Evolutionary conservation across 1,139 yeast species (phyloP).

Genomic region (Pneumocystis oryctolagi): DNA sequence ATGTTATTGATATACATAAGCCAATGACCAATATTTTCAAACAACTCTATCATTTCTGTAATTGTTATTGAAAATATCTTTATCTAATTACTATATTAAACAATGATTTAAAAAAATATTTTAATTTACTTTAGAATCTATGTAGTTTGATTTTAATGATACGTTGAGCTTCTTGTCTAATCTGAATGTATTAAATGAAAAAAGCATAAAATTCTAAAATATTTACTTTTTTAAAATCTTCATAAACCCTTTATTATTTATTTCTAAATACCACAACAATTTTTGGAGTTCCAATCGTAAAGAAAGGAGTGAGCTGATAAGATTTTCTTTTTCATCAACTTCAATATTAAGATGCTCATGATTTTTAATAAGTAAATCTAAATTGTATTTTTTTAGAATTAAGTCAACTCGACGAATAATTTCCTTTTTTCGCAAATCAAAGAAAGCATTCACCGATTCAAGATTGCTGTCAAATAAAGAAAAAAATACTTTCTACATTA

Average conservation of each 20-base stretch:
- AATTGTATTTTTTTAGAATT: constrained; percentile 13
- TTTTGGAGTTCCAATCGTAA: constrained; percentile 65
- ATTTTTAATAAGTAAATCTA: constrained; percentile 14
- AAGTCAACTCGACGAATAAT: constrained; percentile 39
- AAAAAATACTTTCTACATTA: constrained; percentile 44
- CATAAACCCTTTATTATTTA: constrained; percentile 77
- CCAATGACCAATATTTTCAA: constrained; percentile 42
- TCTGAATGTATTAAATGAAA: constrained; percentile 13
- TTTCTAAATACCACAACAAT: constrained; percentile 78
- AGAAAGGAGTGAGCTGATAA: constrained; percentile 60
- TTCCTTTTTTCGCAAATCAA: constrained; percentile 55
- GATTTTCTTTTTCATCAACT: constrained; percentile 65
- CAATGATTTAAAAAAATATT: background rate
- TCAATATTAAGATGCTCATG: constrained; percentile 22
- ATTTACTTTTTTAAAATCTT: constrained; percentile 63
- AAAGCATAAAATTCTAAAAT: background rate
- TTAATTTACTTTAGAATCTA: constrained; percentile 41
- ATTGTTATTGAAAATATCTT: constrained; percentile 61
- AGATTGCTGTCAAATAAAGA: constrained; percentile 67
- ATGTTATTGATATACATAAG: constrained; percentile 29
- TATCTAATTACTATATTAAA: constrained; percentile 20
- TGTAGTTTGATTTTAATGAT: constrained; percentile 48
- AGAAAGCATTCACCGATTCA: constrained; percentile 68
- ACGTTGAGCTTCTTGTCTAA: constrained; percentile 75
- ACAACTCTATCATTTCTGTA: constrained; percentile 41